A percentile compares a stretch with the other conserved stretches of the same genome.
Evolutionary conservation across 371 early-diverging fungal genomes (phyloP).

Genomic region (Thermomucor indicae-seudaticae): DNA sequence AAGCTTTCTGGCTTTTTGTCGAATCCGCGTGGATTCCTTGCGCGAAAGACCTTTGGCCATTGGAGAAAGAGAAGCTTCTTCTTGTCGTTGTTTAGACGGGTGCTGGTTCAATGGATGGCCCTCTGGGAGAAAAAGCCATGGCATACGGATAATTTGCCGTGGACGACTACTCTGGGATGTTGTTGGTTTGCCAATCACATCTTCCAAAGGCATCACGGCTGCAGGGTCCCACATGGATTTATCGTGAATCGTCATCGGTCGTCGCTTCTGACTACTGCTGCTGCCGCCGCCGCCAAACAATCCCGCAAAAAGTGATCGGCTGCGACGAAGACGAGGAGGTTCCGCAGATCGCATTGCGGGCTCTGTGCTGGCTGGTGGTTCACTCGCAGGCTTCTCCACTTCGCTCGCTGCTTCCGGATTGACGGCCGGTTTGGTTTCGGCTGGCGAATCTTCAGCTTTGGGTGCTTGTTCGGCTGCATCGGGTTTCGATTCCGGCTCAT

Average conservation of each 20-base stretch:
- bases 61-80: not conserved
- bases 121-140: not conserved
- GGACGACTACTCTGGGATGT: not conserved
- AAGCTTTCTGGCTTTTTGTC: constrained; percentile 5
- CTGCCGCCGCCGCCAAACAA: not conserved
- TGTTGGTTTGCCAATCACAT: too few relatives aligned
- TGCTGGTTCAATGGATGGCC: constrained; percentile 11
- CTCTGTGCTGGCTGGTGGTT: not conserved
- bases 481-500: not conserved
- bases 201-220: constrained; percentile 1
- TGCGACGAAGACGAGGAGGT: constrained; percentile 3
- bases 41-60: not conserved
- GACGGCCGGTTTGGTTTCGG: not conserved
- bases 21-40: constrained; percentile 3
- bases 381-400: not conserved
- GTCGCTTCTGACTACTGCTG: constrained; percentile 1
- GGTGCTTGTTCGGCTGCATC: not conserved
- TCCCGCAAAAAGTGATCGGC: constrained; percentile 5
- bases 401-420: not conserved
- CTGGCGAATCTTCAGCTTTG: not conserved
- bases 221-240: constrained; percentile 3
- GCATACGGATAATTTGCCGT: not conserved
- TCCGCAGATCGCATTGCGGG: not conserved
- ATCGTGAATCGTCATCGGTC: constrained; percentile 2
- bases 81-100: not conserved